Base-by-base conservation (phyloP, 148 eudicot species). In the Cornus suecica region DNA sequence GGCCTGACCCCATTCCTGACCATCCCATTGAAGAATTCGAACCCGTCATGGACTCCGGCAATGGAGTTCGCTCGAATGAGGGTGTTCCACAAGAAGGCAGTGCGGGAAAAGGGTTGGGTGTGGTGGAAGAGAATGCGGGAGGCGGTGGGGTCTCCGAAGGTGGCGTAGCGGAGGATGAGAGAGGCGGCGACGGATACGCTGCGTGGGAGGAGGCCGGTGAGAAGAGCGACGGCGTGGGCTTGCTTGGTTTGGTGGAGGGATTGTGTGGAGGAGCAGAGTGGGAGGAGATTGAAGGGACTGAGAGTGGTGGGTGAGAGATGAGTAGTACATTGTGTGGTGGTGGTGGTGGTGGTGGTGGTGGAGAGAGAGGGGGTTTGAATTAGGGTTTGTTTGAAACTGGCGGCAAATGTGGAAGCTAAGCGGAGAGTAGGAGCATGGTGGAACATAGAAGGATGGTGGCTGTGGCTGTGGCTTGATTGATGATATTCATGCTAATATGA, bases 11-110 rank as follows among this genome's bases (percentile, higher is more conserved):
- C 75, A 25, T n/a, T 54, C 58, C 78, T 18, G 79, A 88, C n/a
- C 89, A 88, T 82, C 5, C 77, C 29, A 73, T 90, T 90, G 74
- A 85, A 89, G 22, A 76, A 65, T 45, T 41, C 26, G 56, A 88
- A 77, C 34, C 77, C 79, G n/a, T 83, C 87, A 66, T 29, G 66
- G 66, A 56, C 52, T 7, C 79, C 79, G 73, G 74, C 34, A 74
- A 81, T 73, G n/a, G 82, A 67, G 23, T 70, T 74, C 1, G 86
- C 89, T 56, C 90, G 78, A 54, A 89, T 86, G 73, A 91, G 84
- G 69, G 91, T 89, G 77, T 91, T 91, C 90, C 90, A 87, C 67
- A 91, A 86, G 74, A 87, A 91, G 6, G 93, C 58, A 20, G 88
- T 84, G 42, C 74, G 79, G 24, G 86, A 89, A 63, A 37, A 85